Evolutionary conservation across 192 early-diverging fungal species (phyloP).

Genomic region (Haplosporangium gracile): DNA sequence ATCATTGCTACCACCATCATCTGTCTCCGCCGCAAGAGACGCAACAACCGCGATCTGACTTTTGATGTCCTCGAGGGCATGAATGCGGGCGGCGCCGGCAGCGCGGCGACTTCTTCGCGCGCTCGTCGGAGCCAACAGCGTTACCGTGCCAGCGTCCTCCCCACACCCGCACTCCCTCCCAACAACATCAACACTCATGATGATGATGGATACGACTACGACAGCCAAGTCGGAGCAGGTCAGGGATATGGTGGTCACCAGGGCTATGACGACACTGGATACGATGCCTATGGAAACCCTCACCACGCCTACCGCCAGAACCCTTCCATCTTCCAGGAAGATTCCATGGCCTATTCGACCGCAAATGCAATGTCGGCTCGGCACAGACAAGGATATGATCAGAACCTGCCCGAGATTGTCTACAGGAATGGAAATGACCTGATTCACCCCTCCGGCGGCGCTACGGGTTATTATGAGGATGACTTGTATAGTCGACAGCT

Average conservation of each 20-base stretch:
- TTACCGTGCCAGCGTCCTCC: slow-evolving; percentile 6
- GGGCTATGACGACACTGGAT: slow-evolving; percentile 28
- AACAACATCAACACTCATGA: slow-evolving; percentile 21
- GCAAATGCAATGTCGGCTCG: not conserved
- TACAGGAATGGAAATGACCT: slow-evolving; percentile 49
- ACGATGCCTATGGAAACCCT: slow-evolving; percentile 40
- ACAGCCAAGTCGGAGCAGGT: not conserved
- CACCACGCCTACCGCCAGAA: slow-evolving; percentile 33
- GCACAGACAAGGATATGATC: slow-evolving; percentile 24
- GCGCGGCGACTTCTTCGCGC: not conserved
- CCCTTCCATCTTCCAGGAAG: slow-evolving; percentile 55
- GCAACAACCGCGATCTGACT: slow-evolving; percentile 34
- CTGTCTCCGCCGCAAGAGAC: slow-evolving; percentile 40
- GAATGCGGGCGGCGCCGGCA: slow-evolving; percentile 1
- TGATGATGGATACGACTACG: slow-evolving; percentile 45
- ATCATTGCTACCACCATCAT: slow-evolving; percentile 43
- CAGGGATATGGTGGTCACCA: slow-evolving; percentile 8
- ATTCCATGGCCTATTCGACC: slow-evolving; percentile 24
- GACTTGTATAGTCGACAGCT: slow-evolving; percentile 24
- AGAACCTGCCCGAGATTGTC: slow-evolving; percentile 49
- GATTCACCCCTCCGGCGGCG: slow-evolving; percentile 26
- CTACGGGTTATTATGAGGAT: slow-evolving; percentile 45
- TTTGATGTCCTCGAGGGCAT: slow-evolving; percentile 50
- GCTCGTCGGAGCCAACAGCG: slow-evolving; percentile 21
- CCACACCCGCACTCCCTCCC: slow-evolving; percentile 7